These are phyloP conservation scores for Stagonosporopsis vannaccii DNA, from an alignment of 2,329 filamentous ascomycete species.

Conservation along the genomic window DNA sequence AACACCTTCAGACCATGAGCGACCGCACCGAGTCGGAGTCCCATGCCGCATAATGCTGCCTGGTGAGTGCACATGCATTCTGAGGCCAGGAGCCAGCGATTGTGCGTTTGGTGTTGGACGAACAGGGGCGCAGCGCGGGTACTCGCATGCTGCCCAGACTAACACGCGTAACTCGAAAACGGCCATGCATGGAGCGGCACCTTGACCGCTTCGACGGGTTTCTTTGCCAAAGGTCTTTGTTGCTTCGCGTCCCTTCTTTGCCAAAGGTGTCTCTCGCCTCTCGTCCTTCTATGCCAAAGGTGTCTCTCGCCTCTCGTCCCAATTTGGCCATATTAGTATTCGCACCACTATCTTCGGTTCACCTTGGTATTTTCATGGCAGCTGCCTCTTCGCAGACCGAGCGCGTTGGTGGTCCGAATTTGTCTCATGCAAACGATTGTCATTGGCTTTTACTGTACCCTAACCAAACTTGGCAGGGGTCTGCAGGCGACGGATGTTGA, in stretches of 20 bases:
- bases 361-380: background rate
- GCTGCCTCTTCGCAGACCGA: background rate
- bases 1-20: slow-evolving; percentile 20
- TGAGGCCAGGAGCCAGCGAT: slow-evolving; percentile 34
- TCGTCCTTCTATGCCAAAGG: too few species aligned
- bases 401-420: background rate
- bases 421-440: slow-evolving; percentile 15
- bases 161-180: slow-evolving; percentile 12
- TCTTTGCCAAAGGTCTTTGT: too few species aligned
- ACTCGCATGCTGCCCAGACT: slow-evolving; percentile 31
- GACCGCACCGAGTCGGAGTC: slow-evolving; percentile 23
- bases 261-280: too few species aligned
- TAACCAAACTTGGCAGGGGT: slow-evolving; percentile 28
- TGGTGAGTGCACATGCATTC: slow-evolving; percentile 11
- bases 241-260: too few species aligned
- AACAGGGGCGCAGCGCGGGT: slow-evolving; percentile 28
- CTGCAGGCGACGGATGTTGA: slow-evolving; percentile 8
- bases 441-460: slow-evolving; percentile 7
- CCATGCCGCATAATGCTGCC: slow-evolving; percentile 30
- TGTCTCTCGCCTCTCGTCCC: too few species aligned
- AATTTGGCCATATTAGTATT: too few species aligned
- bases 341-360: background rate
- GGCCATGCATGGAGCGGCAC: slow-evolving; percentile 17
- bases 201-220: slow-evolving; percentile 2
- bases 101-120: slow-evolving; percentile 22